A percentile compares a stretch with the other conserved stretches of the same genome.
phyloP scores from a whole-genome alignment of 345 rosid genomes.

The Angophora floribunda region DNA sequence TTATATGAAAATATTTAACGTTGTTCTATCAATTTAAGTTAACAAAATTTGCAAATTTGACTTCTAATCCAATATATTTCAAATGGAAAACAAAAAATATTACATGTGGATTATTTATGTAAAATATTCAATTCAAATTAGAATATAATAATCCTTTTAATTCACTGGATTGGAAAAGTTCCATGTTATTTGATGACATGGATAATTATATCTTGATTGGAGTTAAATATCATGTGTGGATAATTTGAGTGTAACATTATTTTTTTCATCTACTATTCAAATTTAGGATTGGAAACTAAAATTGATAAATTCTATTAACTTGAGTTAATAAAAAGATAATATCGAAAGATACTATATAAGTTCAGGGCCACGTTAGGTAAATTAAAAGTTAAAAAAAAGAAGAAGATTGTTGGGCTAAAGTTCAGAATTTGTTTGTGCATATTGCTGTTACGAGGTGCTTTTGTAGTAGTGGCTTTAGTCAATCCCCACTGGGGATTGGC shows the following conservation, averaged over 20 bases:
- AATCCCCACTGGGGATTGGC: too few relatives aligned
- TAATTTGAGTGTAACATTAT: fast-evolving
- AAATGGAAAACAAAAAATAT: too few relatives aligned
- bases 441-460: not conserved
- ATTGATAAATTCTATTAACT: not conserved
- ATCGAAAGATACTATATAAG: not conserved
- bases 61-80: not conserved
- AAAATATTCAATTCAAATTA: not conserved
- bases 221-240: not conserved
- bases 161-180: not conserved
- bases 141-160: not conserved
- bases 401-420: fast-evolving
- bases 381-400: not conserved
- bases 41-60: fast-evolving
- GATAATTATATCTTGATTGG: not conserved
- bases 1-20: too few relatives aligned
- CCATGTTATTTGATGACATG: not conserved
- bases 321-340: not conserved
- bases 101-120: not conserved
- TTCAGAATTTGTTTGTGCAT: not conserved
- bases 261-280: fast-evolving
- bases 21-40: not conserved
- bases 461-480: not conserved
- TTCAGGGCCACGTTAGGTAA: fast-evolving
- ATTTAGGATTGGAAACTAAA: not conserved